A percentile compares a stretch with the other conserved stretches of the same genome.
Conservation (phyloP, 208 protist genomes). For the Wallacemonas sp. region DNA sequence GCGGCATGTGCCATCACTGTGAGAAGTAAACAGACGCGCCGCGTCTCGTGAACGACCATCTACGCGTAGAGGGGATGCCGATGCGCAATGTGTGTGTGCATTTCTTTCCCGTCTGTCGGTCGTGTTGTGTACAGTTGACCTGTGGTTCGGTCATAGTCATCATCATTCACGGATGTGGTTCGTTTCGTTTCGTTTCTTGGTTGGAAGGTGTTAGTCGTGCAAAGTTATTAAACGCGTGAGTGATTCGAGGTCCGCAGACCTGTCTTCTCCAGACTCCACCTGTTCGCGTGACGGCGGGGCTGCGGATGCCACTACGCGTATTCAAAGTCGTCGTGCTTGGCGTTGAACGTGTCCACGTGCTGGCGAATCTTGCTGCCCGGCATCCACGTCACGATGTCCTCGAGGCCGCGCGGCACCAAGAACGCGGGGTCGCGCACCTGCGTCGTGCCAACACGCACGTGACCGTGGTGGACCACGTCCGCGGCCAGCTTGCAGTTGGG, state of each 20-base stretch:
- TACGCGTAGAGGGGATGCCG: too few species aligned
- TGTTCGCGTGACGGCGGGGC: background rate
- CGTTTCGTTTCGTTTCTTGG: too few species aligned
- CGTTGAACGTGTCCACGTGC: constrained; percentile 89
- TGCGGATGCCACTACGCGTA: constrained; percentile 31
- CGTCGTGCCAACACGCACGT: constrained; percentile 87
- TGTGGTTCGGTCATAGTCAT: too few species aligned
- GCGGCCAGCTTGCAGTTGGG: constrained; percentile 86
- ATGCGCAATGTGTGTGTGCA: too few species aligned
- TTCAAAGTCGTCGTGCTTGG: constrained; percentile 84
- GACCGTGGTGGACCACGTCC: constrained; percentile 87
- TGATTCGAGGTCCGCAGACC: too few species aligned
- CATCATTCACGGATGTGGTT: too few species aligned
- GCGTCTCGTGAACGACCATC: too few species aligned
- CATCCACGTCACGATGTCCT: constrained; percentile 92
- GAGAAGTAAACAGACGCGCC: too few species aligned
- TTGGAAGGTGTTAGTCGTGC: constrained; percentile 2
- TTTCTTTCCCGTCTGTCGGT: too few species aligned
- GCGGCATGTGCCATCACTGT: too few species aligned
- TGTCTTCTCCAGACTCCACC: too few species aligned
- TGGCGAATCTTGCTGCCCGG: constrained; percentile 87
- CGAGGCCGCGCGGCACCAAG: constrained; percentile 79
- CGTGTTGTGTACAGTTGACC: too few species aligned
- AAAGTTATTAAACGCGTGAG: background rate
- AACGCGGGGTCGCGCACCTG: constrained; percentile 90